Evolutionary conservation across 352 stramenopile species (phyloP), one percentile per base, ranked within the genome.

Genomic region (Phytophthora meadii): DNA sequence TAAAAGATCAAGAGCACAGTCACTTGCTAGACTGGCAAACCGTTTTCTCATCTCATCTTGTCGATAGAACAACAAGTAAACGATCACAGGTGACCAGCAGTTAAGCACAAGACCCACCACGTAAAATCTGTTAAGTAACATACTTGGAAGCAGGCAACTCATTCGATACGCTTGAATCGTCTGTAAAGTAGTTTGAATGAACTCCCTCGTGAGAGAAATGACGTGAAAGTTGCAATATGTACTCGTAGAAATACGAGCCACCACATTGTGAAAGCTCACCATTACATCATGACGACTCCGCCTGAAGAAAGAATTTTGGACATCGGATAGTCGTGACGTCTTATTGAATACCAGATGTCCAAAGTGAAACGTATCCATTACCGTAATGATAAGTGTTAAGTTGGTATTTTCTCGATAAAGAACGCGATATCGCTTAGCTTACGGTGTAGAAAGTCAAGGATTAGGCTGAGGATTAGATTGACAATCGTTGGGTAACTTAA

Each of bases 51-150:
- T 36, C 37, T 69, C 46, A 12, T 50, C 22, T 9, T n/a, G 5
- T 12, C 28, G 39, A 28, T 49, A 63, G 5, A 34, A 24, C 9
- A 54, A 32, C 15, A 24, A 7, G 30, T 61, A 34, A 14, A 67
- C 36, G 2, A 60, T 46, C 4, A 17, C 55, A 14, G 64, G 53
- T 3, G 60, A 68, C 60, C 51, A 68, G 27, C 52, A 68, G 11
- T 70, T 70, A 9, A 70, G 40, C 15, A 70, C 39, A 5, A 70
- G 54, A 14, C 17, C 5, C 2, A 49, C n/a, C 17, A 65, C 54
- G 50, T 67, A 72, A 41, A 72, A 72, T 28, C 57, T 25, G 17
- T 72, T 67, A 22, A 72, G 56, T 2, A 61, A 8, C 28, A 44
- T 51, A n/a, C 36, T 44, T 1, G 55, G 63, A 11, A 72, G 55